Percentiles rank a stretch among this genome's conserved stretches.
Conservation (phyloP, 768 basidiomycete species). For the Pholiota molesta region DNA sequence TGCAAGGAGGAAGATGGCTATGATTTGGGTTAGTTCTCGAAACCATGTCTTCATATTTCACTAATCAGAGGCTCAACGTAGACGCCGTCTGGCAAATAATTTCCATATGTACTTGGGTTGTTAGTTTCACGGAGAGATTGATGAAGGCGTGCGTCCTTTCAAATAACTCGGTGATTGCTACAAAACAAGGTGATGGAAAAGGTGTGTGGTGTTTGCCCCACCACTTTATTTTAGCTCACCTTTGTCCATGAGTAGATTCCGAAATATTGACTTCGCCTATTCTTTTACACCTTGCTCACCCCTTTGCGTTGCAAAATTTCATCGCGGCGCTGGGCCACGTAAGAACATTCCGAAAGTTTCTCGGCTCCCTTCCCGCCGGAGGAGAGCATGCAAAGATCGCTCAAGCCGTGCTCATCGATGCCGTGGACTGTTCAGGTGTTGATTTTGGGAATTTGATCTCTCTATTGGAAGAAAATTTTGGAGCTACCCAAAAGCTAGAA, state of each 20-base stretch:
- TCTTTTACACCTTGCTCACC: conserved; percentile 66
- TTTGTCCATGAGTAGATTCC: not conserved
- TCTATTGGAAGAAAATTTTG: conserved; percentile 43
- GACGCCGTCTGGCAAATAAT: conserved; percentile 78
- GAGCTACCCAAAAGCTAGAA: conserved; percentile 35
- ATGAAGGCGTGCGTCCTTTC: conserved; percentile 56
- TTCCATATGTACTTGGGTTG: conserved; percentile 61
- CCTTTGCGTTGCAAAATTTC: conserved; percentile 57
- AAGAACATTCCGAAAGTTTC: conserved; percentile 55
- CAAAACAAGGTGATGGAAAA: not conserved
- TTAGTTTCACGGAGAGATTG: conserved; percentile 62
- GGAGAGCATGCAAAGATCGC: conserved; percentile 69
- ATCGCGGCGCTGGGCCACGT: conserved; percentile 55
- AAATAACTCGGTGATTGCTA: conserved; percentile 20
- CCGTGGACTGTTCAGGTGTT: conserved; percentile 66
- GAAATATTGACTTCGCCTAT: conserved; percentile 29
- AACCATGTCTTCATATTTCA: not conserved
- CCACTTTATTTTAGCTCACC: not conserved
- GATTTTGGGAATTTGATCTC: conserved; percentile 55
- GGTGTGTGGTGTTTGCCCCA: not conserved
- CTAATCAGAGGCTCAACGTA: conserved; percentile 29
- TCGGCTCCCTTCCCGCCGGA: conserved; percentile 55
- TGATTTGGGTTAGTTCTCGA: conserved; percentile 54
- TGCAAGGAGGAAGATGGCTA: conserved; percentile 64
- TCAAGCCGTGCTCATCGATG: conserved; percentile 61